Percentiles rank a stretch among this genome's conserved stretches.
Conservation (phyloP, 2,329 filamentous ascomycete genomes). For the Fusarium sublunatum region DNA sequence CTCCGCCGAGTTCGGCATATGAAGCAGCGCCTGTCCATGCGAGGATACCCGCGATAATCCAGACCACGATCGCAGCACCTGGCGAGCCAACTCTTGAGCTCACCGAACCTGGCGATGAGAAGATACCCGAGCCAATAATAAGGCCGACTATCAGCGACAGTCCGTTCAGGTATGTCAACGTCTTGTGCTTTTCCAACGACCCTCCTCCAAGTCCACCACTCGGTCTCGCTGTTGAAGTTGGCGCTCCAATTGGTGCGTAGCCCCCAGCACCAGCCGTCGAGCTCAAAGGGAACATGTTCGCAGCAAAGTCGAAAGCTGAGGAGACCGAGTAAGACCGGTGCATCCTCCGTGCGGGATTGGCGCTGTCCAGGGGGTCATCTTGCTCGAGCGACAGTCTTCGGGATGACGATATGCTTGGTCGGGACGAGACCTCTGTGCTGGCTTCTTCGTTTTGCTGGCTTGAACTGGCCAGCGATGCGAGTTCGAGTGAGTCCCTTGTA, state of each 20-base stretch:
- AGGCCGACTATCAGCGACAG: slow-evolving; percentile 90
- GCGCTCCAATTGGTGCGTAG: slow-evolving; percentile 87
- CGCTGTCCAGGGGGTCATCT: slow-evolving; percentile 77
- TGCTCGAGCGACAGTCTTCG: slow-evolving; percentile 85
- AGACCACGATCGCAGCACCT: slow-evolving; percentile 89
- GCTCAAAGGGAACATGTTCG: slow-evolving; percentile 90
- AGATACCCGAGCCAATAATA: slow-evolving; percentile 96
- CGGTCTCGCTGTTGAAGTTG: slow-evolving; percentile 65
- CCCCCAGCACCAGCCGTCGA: slow-evolving; percentile 76
- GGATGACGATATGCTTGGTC: slow-evolving; percentile 91
- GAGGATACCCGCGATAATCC: slow-evolving; percentile 88
- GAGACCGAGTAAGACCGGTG: slow-evolving; percentile 86
- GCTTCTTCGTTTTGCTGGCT: slow-evolving; percentile 67
- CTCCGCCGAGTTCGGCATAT: slow-evolving; percentile 94
- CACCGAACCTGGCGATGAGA: slow-evolving; percentile 92
- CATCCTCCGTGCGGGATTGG: slow-evolving; percentile 61
- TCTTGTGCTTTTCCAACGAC: slow-evolving; percentile 95
- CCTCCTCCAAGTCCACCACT: slow-evolving; percentile 72
- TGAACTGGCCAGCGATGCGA: slow-evolving; percentile 92
- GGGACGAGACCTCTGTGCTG: slow-evolving; percentile 74
- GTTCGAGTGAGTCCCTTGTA: slow-evolving; percentile 91
- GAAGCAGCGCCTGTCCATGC: slow-evolving; percentile 97
- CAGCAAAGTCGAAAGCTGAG: slow-evolving; percentile 95
- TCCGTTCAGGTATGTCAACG: slow-evolving; percentile 92
- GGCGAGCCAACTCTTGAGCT: slow-evolving; percentile 92